Evolutionary conservation across 2,329 filamentous ascomycete species (phyloP).

Genomic region (Fusarium domesticum): DNA sequence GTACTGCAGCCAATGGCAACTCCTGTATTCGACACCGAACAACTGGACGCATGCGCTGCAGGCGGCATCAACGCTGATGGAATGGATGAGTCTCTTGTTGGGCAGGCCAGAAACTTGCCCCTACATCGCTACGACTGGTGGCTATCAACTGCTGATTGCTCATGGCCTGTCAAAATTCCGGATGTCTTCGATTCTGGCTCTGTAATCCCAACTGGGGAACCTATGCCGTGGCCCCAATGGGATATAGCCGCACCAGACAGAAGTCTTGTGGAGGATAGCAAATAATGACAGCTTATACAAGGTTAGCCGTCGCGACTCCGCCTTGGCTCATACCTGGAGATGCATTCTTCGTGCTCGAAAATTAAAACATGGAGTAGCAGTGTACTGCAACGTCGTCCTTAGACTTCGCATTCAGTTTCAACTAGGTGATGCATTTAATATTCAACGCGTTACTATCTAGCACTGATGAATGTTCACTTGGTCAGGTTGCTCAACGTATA

Average conservation of each 20-base stretch:
- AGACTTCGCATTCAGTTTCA: conserved; percentile 17
- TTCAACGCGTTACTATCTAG: conserved; percentile 21
- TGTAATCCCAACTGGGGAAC: conserved; percentile 4
- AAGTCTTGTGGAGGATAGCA: conserved; percentile 3
- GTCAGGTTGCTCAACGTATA: conserved; percentile 2
- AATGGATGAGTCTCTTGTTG: conserved; percentile 7
- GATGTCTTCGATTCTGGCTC: conserved; percentile 5
- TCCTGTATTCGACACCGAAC: conserved; percentile 7
- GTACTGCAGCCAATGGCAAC: accelerated
- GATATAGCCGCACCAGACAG: conserved; percentile 16
- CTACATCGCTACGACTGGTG: conserved; percentile 29
- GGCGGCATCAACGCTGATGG: conserved; percentile 17
- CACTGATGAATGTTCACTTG: not conserved
- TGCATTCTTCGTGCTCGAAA: conserved; percentile 24
- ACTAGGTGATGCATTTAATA: conserved; percentile 17
- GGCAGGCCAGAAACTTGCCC: conserved; percentile 10
- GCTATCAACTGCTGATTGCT: conserved; percentile 6
- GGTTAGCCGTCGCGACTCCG: conserved; percentile 24
- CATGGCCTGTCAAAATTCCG: conserved; percentile 12
- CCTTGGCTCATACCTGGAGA: conserved; percentile 27
- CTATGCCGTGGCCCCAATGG: conserved; percentile 29
- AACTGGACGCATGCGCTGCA: conserved; percentile 14
- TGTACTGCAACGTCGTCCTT: conserved; percentile 25
- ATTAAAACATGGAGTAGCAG: conserved; percentile 1
- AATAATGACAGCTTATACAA: not conserved